Base-by-base conservation (phyloP, 2,329 filamentous ascomycete genomes). In the Gnomoniopsis sp. region DNA sequence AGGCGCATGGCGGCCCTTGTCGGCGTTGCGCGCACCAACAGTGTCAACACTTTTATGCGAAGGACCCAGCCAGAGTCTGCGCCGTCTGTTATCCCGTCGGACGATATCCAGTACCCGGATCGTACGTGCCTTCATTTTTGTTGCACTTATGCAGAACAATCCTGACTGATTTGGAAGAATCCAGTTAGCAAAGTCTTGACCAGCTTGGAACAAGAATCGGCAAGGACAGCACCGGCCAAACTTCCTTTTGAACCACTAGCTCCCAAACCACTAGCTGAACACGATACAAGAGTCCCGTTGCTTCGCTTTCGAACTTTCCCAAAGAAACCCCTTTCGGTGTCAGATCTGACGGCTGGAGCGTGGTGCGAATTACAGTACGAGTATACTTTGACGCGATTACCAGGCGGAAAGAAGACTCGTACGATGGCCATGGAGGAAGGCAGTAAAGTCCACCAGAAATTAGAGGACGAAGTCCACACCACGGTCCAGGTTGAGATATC, bases 281-380 rank as follows among this genome's bases (percentile, higher is more conserved):
- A 33, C 36, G 76, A 79, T 53, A 68, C 64, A 2, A 72, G 71
- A 21, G 78, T 81, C 1, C 93, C 92, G 0, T 75, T 97, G 2
- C 82, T 91, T 62, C 85, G 89, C 36, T 96, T 96, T 67, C 88
- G 93, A 41, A 86, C 85, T 1, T 87, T 83, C 57, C 91, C 91
- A 0, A 88, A 82, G 68, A 93, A 91, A 69, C 86, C 90, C 0
- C 80, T 98, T 8, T 91, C 90, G 0, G 95, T 98, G 1, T 92
- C 90, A 2, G 95, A 99, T 71, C 76, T 98, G 23, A 86, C 93
- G 0, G 89, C 91, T 1, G 93, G 93, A 2, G 88, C 93, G 8
- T 99, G 95, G 95, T 99, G 95, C 71, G 93, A 99, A 73, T 73
- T 98, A 60, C 93, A 98, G 71, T 96, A 96, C 68, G 92, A 87